Conservation (phyloP, 2,329 filamentous ascomycete species). For the Curvularia spicifera region DNA sequence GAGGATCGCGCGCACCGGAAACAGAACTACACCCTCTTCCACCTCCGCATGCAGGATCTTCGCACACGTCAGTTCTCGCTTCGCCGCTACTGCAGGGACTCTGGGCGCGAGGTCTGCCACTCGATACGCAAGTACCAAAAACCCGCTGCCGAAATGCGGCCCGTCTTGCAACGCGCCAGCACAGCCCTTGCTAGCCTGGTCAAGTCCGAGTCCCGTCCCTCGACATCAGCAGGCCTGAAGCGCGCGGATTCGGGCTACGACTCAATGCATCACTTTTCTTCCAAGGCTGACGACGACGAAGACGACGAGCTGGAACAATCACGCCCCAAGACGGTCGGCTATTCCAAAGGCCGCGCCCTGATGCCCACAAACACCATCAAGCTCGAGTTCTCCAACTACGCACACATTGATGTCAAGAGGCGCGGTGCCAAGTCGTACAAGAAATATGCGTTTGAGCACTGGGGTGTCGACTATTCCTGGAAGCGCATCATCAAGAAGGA, state of each 20-base stretch:
- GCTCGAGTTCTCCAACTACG: slow-evolving; percentile 97
- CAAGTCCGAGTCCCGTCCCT: slow-evolving; percentile 60
- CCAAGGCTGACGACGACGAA: slow-evolving; percentile 26
- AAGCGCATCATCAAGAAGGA: slow-evolving; percentile 74
- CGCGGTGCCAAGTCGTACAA: slow-evolving; percentile 70
- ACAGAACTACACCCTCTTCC: slow-evolving; percentile 80
- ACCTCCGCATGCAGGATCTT: slow-evolving; percentile 93
- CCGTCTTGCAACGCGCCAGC: slow-evolving; percentile 64
- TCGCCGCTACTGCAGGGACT: slow-evolving; percentile 88
- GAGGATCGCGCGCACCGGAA: slow-evolving; percentile 62
- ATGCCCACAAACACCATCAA: slow-evolving; percentile 78
- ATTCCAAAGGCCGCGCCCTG: slow-evolving; percentile 49
- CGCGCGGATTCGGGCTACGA: slow-evolving; percentile 67
- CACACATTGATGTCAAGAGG: slow-evolving; percentile 81
- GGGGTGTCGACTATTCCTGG: slow-evolving; percentile 87
- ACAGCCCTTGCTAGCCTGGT: slow-evolving; percentile 64
- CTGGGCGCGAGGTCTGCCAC: slow-evolving; percentile 90
- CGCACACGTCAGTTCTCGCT: slow-evolving; percentile 86
- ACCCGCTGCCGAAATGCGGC: slow-evolving; percentile 57
- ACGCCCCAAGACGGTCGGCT: slow-evolving; percentile 44
- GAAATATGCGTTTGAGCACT: slow-evolving; percentile 91
- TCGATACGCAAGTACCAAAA: slow-evolving; percentile 74
- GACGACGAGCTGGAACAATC: slow-evolving; percentile 30
- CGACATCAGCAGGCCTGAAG: slow-evolving; percentile 54
- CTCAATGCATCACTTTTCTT: slow-evolving; percentile 47